Evolutionary conservation across 768 basidiomycete genomes (phyloP).

Genomic region (Scleroderma citrinum): DNA sequence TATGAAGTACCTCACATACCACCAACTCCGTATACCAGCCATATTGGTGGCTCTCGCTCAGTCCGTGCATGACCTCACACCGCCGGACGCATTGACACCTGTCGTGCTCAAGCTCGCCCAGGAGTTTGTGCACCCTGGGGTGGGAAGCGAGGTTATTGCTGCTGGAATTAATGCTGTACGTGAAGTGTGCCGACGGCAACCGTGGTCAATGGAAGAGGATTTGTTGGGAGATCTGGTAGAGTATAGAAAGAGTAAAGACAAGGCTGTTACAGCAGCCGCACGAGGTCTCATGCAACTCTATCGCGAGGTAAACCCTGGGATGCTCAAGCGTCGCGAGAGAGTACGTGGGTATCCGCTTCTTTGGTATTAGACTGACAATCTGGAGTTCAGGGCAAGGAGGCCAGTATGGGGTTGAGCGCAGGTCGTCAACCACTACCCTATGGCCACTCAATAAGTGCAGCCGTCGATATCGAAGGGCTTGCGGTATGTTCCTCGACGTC

Average conservation of each 20-base stretch:
- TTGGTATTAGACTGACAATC: slow-evolving; percentile 1
- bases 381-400: slow-evolving; percentile 74
- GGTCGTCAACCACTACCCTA: slow-evolving; percentile 71
- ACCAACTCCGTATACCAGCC: slow-evolving; percentile 86
- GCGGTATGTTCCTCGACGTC: slow-evolving; percentile 43
- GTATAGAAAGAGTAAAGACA: slow-evolving; percentile 93
- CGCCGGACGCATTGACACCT: slow-evolving; percentile 86
- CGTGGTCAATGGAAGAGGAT: slow-evolving; percentile 97
- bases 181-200: slow-evolving; percentile 91
- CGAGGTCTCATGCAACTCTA: slow-evolving; percentile 85
- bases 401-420: slow-evolving; percentile 64
- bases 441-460: slow-evolving; percentile 70
- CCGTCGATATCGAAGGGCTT: slow-evolving; percentile 86
- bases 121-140: slow-evolving; percentile 97
- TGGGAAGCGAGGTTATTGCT: slow-evolving; percentile 90
- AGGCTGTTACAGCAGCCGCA: slow-evolving; percentile 85
- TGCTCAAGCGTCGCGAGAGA: slow-evolving; percentile 85
- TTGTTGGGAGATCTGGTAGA: slow-evolving; percentile 87
- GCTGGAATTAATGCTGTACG: slow-evolving; percentile 95
- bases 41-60: slow-evolving; percentile 94
- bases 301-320: slow-evolving; percentile 91
- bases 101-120: slow-evolving; percentile 87
- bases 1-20: slow-evolving; percentile 87
- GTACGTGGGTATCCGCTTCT: slow-evolving; percentile 37
- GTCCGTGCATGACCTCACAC: slow-evolving; percentile 91